Base-by-base conservation (phyloP, 257 asterid genomes). In the Craterostigma plantagineum region DNA sequence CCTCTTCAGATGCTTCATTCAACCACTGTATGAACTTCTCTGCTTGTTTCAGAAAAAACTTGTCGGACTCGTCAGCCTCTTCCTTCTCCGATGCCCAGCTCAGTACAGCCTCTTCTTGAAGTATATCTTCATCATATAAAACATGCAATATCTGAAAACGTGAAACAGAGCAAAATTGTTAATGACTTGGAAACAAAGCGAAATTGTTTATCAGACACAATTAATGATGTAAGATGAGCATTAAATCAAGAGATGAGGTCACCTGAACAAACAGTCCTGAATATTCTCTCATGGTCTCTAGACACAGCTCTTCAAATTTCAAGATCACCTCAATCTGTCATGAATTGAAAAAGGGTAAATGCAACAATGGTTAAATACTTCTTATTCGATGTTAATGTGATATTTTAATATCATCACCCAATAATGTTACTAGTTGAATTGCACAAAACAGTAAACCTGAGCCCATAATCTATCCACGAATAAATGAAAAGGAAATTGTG, bases 231-330 rank as follows among this genome's bases (percentile, higher is more conserved):
- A n/a, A n/a, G n/a, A n/a, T n/a, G n/a, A n/a, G n/a, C n/a, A 42
- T 16, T 16, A 40, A 33, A 33, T 38, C 16, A 36, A 57, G 30
- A 55, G 40, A 48, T 11, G 46, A 50, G 38, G 46, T 48, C 67
- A 78, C 96, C 92, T 69, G 57, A 41, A 48, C 65, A 75, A 87
- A 87, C 10, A 68, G 45, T 37, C 75, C 18, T 12, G 72, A 61
- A 57, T 58, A 76, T 48, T 82, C 93, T 73, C 56, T 76, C 4
- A 78, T 50, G 8, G 91, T 74, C 59, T 79, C 93, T 56, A 61
- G 62, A 67, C 98, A 87, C 72, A 82, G 68, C 64, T 82, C 98
- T 64, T 87, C 98, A 46, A 87, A 76, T 68, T 81, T 82, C 72
- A 82, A 34, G 46, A 82, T 87, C 75, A 82, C 93, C 62, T 87